Percentiles rank a stretch among this genome's conserved stretches.
Conservation (phyloP, 768 basidiomycete species). For the Collybiopsis luxurians region DNA sequence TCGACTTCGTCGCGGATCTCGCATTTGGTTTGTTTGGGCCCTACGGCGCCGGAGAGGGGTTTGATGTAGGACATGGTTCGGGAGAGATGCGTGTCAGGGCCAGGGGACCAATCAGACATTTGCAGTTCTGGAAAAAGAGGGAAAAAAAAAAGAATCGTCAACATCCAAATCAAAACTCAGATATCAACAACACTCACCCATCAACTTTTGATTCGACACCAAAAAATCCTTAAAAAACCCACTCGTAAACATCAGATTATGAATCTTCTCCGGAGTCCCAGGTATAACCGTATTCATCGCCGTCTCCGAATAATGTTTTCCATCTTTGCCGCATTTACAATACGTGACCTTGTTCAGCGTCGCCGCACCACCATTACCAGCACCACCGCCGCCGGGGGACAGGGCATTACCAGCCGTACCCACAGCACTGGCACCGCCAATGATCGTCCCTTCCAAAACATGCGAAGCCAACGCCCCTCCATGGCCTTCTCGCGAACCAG, state of each 20-base stretch:
- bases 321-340: conserved; percentile 72
- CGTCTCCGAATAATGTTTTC: conserved; percentile 66
- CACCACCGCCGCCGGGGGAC: background rate
- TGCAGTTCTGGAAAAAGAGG: conserved; percentile 71
- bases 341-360: conserved; percentile 53
- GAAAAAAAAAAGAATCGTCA: background rate
- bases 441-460: conserved; percentile 18
- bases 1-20: conserved; percentile 87
- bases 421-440: conserved; percentile 5
- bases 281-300: conserved; percentile 81
- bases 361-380: conserved; percentile 10
- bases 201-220: conserved; percentile 82
- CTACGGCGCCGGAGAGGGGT: conserved; percentile 81
- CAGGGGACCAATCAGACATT: conserved; percentile 91
- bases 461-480: conserved; percentile 14
- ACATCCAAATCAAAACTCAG: background rate
- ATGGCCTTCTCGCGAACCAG: conserved; percentile 33
- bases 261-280: conserved; percentile 91
- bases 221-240: conserved; percentile 96
- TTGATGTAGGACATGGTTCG: conserved; percentile 98
- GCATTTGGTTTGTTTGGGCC: conserved; percentile 95
- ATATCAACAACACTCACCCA: conserved; percentile 50
- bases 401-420: conserved; percentile 16
- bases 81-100: conserved; percentile 56
- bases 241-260: conserved; percentile 94